Base-by-base conservation (phyloP, 2,329 filamentous ascomycete species). In the Xylaria sp. region DNA sequence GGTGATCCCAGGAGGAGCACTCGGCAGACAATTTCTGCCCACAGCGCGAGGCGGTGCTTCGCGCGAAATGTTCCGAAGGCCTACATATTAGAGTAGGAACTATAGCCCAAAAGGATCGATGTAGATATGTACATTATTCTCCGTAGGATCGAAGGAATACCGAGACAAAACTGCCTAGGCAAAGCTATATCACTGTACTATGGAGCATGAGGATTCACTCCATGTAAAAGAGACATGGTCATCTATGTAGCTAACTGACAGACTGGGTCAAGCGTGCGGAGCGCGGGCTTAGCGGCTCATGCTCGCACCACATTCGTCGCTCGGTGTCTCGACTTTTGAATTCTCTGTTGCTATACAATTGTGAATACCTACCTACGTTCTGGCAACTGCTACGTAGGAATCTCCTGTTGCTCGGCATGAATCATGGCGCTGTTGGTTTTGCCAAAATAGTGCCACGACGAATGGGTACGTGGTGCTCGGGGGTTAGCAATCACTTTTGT, bases 1-100 rank as follows among this genome's bases (percentile, higher is more conserved):
- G 91, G 70, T 91, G 66, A 65, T 37, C 29, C 24, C 5, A 26
- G 6, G 11, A 6, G 24, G 11, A 11, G 11, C 5, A 26, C 6
- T 26, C 11, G 24, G 6, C 24, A 26, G 24, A 26, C 11, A 11
- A 26, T 34, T 34, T 34, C 29, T 34, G 29, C 5, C 29, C 29
- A 13, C 11, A n/a, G 29, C 16, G 29, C 29, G 29, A 34, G 29
- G 29, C 29, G 29, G 29, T 34, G 29, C 29, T n/a, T n/a, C n/a
- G n/a, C n/a, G n/a, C n/a, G n/a, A n/a, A n/a, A n/a, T n/a, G n/a
- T n/a, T n/a, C n/a, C n/a, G n/a, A n/a, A n/a, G n/a, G n/a, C n/a
- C n/a, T n/a, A n/a, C n/a, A n/a, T n/a, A n/a, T n/a, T n/a, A n/a
- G n/a, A n/a, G n/a, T n/a, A n/a, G n/a, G n/a, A n/a, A n/a, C n/a